Evolutionary conservation across 1,139 yeast species (phyloP).

Genomic region (Debaryomycetaceae sp.): DNA sequence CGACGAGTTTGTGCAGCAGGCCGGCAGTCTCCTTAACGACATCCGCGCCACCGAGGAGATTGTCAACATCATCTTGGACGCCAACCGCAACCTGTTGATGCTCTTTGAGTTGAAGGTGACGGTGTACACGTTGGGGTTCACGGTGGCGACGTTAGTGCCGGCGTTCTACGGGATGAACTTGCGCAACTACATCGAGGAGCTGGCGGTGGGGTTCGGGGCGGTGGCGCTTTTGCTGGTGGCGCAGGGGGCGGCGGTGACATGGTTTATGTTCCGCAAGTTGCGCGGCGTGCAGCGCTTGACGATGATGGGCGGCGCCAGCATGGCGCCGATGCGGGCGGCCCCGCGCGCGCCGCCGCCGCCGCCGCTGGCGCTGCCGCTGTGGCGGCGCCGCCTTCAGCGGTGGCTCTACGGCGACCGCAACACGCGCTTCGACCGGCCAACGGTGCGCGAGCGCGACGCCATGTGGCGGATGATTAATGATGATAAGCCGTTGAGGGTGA

Average conservation of each 20-base stretch:
- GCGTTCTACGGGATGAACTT: constrained; percentile 96
- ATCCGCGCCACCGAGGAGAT: constrained; percentile 94
- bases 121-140: constrained; percentile 77
- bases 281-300: constrained; percentile 58
- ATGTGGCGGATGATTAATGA: constrained; percentile 76
- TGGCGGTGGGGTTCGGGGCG: constrained; percentile 57
- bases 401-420: constrained; percentile 26
- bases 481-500: constrained; percentile 38
- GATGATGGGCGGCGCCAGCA: constrained; percentile 41
- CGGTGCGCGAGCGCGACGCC: constrained; percentile 49
- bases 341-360: constrained; percentile 1
- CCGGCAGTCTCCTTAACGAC: constrained; percentile 78
- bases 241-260: constrained; percentile 41
- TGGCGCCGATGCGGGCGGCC: constrained; percentile 1
- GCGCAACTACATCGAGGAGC: constrained; percentile 83
- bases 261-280: constrained; percentile 45
- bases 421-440: constrained; percentile 31
- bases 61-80: constrained; percentile 89
- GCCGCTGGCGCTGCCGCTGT: not conserved
- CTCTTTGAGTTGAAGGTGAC: constrained; percentile 80
- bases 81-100: constrained; percentile 93
- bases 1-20: constrained; percentile 94
- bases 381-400: constrained; percentile 6
- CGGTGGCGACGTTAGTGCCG: constrained; percentile 58
- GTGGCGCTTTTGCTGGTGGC: constrained; percentile 50